Evolutionary conservation across 208 protist genomes (phyloP).

Genomic region (Acanthamoeba polyphaga): DNA sequence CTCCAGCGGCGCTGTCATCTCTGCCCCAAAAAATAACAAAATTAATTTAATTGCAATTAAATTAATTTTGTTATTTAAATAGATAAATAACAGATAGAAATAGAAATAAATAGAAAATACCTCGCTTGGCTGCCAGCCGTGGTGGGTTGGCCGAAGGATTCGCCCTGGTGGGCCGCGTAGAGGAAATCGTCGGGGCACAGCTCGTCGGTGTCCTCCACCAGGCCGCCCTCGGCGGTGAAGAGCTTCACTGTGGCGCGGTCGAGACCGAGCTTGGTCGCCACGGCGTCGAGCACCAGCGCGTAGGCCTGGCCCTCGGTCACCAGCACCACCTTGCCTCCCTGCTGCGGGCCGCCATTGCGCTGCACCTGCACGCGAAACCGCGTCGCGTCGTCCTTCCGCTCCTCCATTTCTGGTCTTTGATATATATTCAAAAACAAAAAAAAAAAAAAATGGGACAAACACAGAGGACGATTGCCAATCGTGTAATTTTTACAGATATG

Average conservation of each 20-base stretch:
- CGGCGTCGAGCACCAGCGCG: slow-evolving; percentile 3
- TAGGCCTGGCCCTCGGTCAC: slow-evolving; percentile 8
- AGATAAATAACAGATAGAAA: too few species aligned
- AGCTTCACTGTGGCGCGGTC: slow-evolving; percentile 6
- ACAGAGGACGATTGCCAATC: too few species aligned
- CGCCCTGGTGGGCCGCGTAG: slow-evolving; percentile 16
- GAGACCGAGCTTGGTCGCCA: slow-evolving; percentile 46
- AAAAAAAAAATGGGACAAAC: too few species aligned
- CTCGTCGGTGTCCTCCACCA: slow-evolving; percentile 51
- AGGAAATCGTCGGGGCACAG: slow-evolving; percentile 57
- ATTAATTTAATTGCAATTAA: too few species aligned
- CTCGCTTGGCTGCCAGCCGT: background rate
- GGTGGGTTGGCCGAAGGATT: background rate
- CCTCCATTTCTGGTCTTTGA: too few species aligned
- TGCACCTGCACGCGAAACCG: slow-evolving; percentile 49
- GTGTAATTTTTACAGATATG: background rate
- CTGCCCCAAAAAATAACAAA: too few species aligned
- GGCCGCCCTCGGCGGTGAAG: slow-evolving; percentile 30
- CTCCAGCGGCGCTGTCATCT: too few species aligned
- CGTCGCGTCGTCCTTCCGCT: background rate
- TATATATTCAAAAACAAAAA: too few species aligned
- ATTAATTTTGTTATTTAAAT: too few species aligned
- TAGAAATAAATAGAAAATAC: background rate
- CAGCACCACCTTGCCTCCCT: slow-evolving; percentile 39
- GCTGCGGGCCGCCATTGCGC: slow-evolving; percentile 26